Evolutionary conservation across 1,284 basidiomycete genomes (phyloP), one percentile per base, ranked within the genome.

Genomic region (Pseudozyma hubeiensis): DNA sequence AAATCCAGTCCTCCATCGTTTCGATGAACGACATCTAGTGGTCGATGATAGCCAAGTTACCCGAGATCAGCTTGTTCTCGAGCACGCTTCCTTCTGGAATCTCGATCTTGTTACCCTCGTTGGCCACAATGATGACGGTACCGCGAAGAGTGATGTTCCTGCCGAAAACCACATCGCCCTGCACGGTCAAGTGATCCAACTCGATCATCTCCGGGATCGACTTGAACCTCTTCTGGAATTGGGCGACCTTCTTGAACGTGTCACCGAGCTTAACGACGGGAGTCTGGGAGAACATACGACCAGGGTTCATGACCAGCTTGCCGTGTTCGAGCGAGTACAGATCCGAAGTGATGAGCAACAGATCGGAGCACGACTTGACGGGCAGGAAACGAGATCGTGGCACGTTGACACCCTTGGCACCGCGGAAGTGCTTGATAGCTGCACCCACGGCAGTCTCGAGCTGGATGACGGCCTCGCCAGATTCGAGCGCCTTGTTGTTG

Each of bases 391-490:
- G 93, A 77, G 90, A 92, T 72, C 97, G 92, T 57, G 97, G 95
- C 24, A 99, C 97, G 87, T 99, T 99, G 87, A 99, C 92, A 77
- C 97, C 97, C 85, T 95, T 94, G 8, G 92, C 94, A 84, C 84
- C 84, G 35, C 89, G 90, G 88, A 97, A 96, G 86, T 96, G 94
- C 89, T 97, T 97, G 89, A 99, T 97, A 46, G 94, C 95, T 31
- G 94, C 94, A 87, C 95, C 95, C 57, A 95, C 93, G 50, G 97
- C 94, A 7, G 96, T 99, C 88, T 99, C 97, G 84, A 99, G 93
- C 89, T 96, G 87, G 65, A 87, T 87, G 58, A 96, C 87, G 76
- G 98, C 92, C 64, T 94, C 90, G 77, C 93, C 91, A 13, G 68
- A 75, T 40, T 78, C 79, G 43, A 83, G 73, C 55, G 90, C 86